A percentile compares a stretch with the other conserved stretches of the same genome.
Conservation (phyloP, 2,329 filamentous ascomycete genomes). For the Cryphonectria carpinicola region DNA sequence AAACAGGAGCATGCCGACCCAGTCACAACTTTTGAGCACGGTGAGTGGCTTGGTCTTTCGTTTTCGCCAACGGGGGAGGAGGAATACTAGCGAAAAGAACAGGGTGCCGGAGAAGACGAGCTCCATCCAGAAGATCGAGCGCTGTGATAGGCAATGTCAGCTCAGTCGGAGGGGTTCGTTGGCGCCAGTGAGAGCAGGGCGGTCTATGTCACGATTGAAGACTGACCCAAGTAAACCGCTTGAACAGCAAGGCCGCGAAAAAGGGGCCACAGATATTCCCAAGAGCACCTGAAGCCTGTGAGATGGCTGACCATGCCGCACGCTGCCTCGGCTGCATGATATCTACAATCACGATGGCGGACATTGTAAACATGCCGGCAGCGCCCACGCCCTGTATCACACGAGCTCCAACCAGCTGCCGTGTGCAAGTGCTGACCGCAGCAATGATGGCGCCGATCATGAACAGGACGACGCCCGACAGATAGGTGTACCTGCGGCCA, state of each 20-base stretch:
- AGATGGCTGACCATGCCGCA: constrained; percentile 20
- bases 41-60: background rate
- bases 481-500: constrained; percentile 32
- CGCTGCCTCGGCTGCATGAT: constrained; percentile 24
- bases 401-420: constrained; percentile 16
- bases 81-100: background rate
- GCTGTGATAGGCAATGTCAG: constrained; percentile 5
- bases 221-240: constrained; percentile 19
- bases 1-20: constrained; percentile 23
- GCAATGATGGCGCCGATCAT: constrained; percentile 29
- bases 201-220: background rate
- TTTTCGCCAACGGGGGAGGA: constrained; percentile 17
- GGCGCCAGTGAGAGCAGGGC: background rate
- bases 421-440: background rate
- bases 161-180: too few relatives aligned
- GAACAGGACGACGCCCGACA: constrained; percentile 28
- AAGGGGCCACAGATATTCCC: constrained; percentile 27
- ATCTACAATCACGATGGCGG: constrained; percentile 26
- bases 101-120: background rate
- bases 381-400: constrained; percentile 25
- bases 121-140: constrained; percentile 22
- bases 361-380: constrained; percentile 28
- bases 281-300: constrained; percentile 23
- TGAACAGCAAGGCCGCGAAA: constrained; percentile 7
- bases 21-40: constrained; percentile 23